These are phyloP conservation scores for Erodium moschatum DNA, from an alignment of 441 rosid species.

Conservation along the genomic window DNA sequence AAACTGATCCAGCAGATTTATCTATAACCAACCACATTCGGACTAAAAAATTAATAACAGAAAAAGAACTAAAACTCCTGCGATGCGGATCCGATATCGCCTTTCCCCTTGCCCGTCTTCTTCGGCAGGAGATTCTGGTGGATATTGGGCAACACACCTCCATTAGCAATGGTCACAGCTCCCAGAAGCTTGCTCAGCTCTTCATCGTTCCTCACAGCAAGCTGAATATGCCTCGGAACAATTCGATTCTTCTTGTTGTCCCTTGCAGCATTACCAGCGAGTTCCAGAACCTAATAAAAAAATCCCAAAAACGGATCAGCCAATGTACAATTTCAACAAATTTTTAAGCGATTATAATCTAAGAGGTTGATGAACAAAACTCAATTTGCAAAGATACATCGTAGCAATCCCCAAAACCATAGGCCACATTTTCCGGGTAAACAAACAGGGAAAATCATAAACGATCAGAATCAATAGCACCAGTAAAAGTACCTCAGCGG, in stretches of 20 bases:
- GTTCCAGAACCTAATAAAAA: constrained; percentile 48
- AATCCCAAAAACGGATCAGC: not conserved
- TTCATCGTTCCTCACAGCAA: constrained; percentile 72
- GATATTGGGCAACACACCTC: constrained; percentile 73
- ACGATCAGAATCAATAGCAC: not conserved
- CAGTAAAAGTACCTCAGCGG: constrained; percentile 48
- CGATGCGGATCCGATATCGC: constrained; percentile 28
- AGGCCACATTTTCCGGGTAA: not conserved
- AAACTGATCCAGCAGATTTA: not conserved
- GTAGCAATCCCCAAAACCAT: too few relatives aligned
- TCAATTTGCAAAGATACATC: not conserved
- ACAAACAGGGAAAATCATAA: not conserved
- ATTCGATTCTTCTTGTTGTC: constrained; percentile 73
- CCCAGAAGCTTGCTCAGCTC: constrained; percentile 69
- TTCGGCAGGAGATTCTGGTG: constrained; percentile 56
- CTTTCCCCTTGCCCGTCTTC: constrained; percentile 31
- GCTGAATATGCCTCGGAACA: constrained; percentile 67
- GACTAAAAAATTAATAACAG: not conserved
- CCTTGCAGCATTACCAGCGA: constrained; percentile 74
- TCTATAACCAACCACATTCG: not conserved
- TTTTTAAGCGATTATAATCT: too few relatives aligned
- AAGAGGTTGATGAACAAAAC: not conserved
- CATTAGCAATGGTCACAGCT: constrained; percentile 65
- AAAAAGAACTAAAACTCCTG: constrained; percentile 28
- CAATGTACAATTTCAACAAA: not conserved